phyloP scores from a whole-genome alignment of 1,139 yeast species.

The Kluyveromyces sp. region DNA sequence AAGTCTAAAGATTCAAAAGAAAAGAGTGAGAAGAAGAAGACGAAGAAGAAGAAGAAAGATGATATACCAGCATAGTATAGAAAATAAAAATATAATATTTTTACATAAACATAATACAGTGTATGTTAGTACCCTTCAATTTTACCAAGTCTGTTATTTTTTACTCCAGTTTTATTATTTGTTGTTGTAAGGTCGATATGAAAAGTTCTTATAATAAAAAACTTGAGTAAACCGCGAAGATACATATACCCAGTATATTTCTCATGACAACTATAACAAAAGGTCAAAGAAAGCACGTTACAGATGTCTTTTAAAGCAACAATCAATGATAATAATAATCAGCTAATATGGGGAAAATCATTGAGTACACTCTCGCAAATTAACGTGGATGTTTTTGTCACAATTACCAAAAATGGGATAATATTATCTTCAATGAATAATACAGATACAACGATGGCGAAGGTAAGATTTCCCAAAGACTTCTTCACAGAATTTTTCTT shows the following conservation, averaged over 20 bases:
- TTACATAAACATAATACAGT: too few species aligned
- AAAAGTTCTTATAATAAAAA: too few species aligned
- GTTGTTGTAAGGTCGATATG: too few species aligned
- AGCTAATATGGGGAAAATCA: slow-evolving; percentile 23
- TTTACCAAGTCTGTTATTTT: too few species aligned
- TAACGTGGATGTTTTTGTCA: slow-evolving; percentile 22
- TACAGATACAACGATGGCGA: slow-evolving; percentile 26
- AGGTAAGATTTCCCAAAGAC: slow-evolving; percentile 17
- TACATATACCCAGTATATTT: too few species aligned
- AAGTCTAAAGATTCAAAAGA: slow-evolving; percentile 12
- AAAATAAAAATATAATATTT: not conserved
- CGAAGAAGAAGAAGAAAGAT: slow-evolving; percentile 1
- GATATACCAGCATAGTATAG: not conserved
- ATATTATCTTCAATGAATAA: slow-evolving; percentile 24
- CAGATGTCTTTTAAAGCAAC: slow-evolving; percentile 26
- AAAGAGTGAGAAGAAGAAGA: slow-evolving; percentile 14
- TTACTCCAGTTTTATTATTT: too few species aligned
- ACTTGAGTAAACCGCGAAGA: too few species aligned
- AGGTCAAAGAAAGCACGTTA: not conserved
- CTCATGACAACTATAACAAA: not conserved
- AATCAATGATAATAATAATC: slow-evolving; percentile 20
- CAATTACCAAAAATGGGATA: slow-evolving; percentile 21
- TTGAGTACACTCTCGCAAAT: slow-evolving; percentile 22
- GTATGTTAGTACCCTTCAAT: too few species aligned
- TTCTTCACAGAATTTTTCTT: slow-evolving; percentile 25